phyloP scores from a whole-genome alignment of 2,329 filamentous ascomycete genomes.

The Colletotrichum nymphaeae region DNA sequence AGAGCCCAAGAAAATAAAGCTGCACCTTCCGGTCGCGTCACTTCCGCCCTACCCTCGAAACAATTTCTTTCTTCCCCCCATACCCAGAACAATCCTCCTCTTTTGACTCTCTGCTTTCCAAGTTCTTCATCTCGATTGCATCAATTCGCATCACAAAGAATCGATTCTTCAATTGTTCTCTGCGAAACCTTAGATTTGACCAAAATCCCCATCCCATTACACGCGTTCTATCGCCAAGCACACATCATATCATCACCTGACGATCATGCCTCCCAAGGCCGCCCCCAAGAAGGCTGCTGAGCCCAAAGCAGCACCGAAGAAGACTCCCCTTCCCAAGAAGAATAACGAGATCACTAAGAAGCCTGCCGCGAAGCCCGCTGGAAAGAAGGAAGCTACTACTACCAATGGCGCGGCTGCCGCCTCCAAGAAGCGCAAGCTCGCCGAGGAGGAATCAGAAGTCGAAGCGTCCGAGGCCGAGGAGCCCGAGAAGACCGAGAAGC shows the following conservation, averaged over 20 bases:
- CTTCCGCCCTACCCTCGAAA: conserved; percentile 18
- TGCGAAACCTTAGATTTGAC: background rate
- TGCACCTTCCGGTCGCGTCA: conserved; percentile 35
- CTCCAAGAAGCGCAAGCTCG: conserved; percentile 35
- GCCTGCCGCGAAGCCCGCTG: conserved; percentile 34
- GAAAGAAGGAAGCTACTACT: conserved; percentile 44
- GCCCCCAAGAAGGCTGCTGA: conserved; percentile 40
- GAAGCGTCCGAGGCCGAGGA: conserved; percentile 11
- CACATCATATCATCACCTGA: conserved; percentile 13
- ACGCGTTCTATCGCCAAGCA: conserved; percentile 21
- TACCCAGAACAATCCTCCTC: conserved; percentile 13
- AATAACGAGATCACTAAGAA: conserved; percentile 41
- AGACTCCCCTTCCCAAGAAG: conserved; percentile 41
- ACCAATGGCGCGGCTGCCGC: conserved; percentile 37
- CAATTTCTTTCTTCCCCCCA: conserved; percentile 16
- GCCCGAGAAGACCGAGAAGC: conserved; percentile 13
- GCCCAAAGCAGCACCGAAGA: conserved; percentile 42
- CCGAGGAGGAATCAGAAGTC: conserved; percentile 7
- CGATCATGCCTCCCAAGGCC: conserved; percentile 41
- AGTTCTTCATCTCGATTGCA: background rate
- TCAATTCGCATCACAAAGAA: conserved; percentile 13
- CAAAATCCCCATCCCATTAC: background rate
- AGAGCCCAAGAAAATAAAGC: conserved; percentile 35
- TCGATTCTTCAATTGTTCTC: background rate
- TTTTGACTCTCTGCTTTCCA: conserved; percentile 12